Evolutionary conservation across 306 rosid species (phyloP), one percentile per base, ranked within the genome.

Genomic region (Biancaea sappan): DNA sequence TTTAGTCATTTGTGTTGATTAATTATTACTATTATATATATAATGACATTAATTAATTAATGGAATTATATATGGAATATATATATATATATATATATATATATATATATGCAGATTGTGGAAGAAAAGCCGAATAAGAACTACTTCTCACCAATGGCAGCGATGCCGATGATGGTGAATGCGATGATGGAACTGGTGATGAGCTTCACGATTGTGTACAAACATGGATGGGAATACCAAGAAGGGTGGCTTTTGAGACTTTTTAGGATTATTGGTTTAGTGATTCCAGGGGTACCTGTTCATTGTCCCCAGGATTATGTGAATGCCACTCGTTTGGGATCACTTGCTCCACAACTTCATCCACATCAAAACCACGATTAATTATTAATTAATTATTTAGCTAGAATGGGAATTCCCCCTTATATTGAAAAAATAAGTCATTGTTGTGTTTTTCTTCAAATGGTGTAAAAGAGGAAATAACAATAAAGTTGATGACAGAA

Each of bases 271-370:
- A 1, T 75, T 8, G 96, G 97, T 37, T 28, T 90, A 41, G 14
- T 84, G 0, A 37, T 87, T 50, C 97, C 93, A 4, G 97, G 95
- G 0, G 2, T 88, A 25, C 41, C 87, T 41, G 90, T 92, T 16
- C 96, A 93, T 19, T 66, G 74, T 80, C 86, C 92, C 8, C 94
- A 87, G 25, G 97, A 93, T 71, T 90, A 93, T 73, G 88, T 90
- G 3, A 93, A 90, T 63, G 62, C 88, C 29, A 89, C 93, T 35
- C 79, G 90, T 11, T 47, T 89, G 32, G 95, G 87, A 34, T 57
- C 88, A 46, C 63, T 84, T 72, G 79, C 51, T 40, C n/a, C n/a
- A n/a, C n/a, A n/a, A n/a, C n/a, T n/a, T n/a, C n/a, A n/a, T n/a
- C n/a, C n/a, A 4, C 37, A 34, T 34, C 37, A 4, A 34, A 34